Conservation (phyloP, 345 rosid species). For the Geranium brycei region DNA sequence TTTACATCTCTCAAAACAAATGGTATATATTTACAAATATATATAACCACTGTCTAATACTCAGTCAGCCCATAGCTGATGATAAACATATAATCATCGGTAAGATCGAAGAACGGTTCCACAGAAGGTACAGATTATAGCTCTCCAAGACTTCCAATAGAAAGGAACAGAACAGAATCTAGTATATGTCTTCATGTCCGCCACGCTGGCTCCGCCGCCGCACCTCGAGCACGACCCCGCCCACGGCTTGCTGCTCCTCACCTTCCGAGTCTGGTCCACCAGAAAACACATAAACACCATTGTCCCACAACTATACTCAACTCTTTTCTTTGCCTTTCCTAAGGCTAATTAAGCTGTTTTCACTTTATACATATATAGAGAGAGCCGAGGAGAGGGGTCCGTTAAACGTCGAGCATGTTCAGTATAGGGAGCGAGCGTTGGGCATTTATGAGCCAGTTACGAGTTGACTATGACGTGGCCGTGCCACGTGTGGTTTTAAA, state of each 20-base stretch:
- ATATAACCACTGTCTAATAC: no score
- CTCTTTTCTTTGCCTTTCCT: no score
- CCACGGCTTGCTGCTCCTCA: constrained; percentile 68
- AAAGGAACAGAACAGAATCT: constrained; percentile 75
- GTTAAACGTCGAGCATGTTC: no score
- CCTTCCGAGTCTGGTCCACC: constrained; percentile 69
- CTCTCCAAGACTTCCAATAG: constrained; percentile 80
- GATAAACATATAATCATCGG: constrained; percentile 1
- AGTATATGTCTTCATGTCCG: constrained; percentile 80
- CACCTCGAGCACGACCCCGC: constrained; percentile 85
- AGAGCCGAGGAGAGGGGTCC: neutral
- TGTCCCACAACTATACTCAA: no score
- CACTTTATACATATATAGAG: no score
- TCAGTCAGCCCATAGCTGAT: no score
- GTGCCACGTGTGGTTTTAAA: constrained; percentile 1
- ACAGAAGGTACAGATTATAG: constrained; percentile 70
- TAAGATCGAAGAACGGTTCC: constrained; percentile 80
- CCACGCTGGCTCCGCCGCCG: constrained; percentile 91
- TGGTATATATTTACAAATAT: no score
- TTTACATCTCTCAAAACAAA: no score
- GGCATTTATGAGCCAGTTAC: neutral
- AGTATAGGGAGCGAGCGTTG: neutral
- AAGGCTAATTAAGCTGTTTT: no score
- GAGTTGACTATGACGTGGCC: neutral
- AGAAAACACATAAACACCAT: constrained; percentile 83